phyloP scores from a whole-genome alignment of 192 early-diverging fungal genomes.

The Pilobolus umbonatus region DNA sequence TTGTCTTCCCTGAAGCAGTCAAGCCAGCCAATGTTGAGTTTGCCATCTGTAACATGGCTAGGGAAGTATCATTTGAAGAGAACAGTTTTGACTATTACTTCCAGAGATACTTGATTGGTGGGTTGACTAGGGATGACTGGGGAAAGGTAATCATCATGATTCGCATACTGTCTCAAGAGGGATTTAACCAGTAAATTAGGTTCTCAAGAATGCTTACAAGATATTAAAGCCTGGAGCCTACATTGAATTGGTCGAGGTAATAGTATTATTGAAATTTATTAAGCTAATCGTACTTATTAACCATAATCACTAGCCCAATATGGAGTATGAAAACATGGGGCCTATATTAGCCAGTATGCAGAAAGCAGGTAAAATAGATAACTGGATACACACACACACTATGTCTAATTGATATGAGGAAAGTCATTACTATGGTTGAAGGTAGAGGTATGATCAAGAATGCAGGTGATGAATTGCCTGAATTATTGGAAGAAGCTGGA shows the following conservation, averaged over 20 bases:
- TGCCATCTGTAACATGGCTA: conserved; percentile 12
- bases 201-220: conserved; percentile 17
- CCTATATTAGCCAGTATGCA: background rate
- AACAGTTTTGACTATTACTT: conserved; percentile 29
- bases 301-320: background rate
- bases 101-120: conserved; percentile 21
- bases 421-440: background rate
- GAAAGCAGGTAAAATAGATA: background rate
- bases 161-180: background rate
- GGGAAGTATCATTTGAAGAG: conserved; percentile 23
- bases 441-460: background rate
- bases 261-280: background rate
- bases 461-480: background rate
- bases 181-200: background rate
- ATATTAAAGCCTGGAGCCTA: conserved; percentile 29
- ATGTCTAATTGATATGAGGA: too few species aligned
- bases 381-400: background rate
- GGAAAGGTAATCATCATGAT: background rate
- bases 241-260: conserved; percentile 24
- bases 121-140: conserved; percentile 26
- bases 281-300: background rate
- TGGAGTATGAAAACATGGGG: background rate
- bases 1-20: conserved; percentile 22
- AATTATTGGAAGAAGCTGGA: background rate
- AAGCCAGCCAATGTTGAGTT: conserved; percentile 21